Percentiles rank a stretch among this genome's conserved stretches.
These are phyloP conservation scores for Priceomyces castillae DNA, from an alignment of 805 yeast genomes.

Conservation along the genomic window DNA sequence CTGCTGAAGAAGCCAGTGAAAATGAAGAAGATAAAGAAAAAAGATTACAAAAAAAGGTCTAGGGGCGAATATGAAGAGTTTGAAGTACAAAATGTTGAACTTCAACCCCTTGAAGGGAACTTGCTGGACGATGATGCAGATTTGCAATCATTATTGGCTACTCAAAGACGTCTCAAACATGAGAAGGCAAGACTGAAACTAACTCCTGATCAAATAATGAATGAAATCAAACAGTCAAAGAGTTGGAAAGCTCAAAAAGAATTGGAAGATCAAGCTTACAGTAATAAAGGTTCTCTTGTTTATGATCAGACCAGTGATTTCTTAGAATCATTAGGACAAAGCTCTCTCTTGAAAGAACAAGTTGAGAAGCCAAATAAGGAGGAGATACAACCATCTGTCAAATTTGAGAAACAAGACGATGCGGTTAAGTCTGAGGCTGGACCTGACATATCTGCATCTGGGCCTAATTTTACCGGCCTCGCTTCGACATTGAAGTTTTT, in stretches of 20 bases:
- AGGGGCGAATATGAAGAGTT: constrained; percentile 17
- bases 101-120: constrained; percentile 23
- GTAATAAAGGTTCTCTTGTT: constrained; percentile 17
- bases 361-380: not conserved
- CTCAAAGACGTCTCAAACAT: constrained; percentile 23
- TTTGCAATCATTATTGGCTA: constrained; percentile 19
- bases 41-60: constrained; percentile 29
- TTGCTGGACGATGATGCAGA: constrained; percentile 25
- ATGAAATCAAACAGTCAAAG: constrained; percentile 29
- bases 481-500: constrained; percentile 29
- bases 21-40: constrained; percentile 44
- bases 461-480: constrained; percentile 13
- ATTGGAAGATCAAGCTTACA: constrained; percentile 9
- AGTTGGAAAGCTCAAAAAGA: constrained; percentile 17
- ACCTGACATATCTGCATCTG: not conserved
- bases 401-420: too few relatives aligned
- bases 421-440: not conserved
- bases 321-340: constrained; percentile 20
- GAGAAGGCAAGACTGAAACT: constrained; percentile 21
- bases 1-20: constrained; percentile 23
- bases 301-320: constrained; percentile 46
- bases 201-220: constrained; percentile 37
- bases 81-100: constrained; percentile 28
- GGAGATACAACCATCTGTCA: not conserved
- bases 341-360: not conserved